phyloP scores from a whole-genome alignment of 23 red algal species.

The Gracilaria caudata region DNA sequence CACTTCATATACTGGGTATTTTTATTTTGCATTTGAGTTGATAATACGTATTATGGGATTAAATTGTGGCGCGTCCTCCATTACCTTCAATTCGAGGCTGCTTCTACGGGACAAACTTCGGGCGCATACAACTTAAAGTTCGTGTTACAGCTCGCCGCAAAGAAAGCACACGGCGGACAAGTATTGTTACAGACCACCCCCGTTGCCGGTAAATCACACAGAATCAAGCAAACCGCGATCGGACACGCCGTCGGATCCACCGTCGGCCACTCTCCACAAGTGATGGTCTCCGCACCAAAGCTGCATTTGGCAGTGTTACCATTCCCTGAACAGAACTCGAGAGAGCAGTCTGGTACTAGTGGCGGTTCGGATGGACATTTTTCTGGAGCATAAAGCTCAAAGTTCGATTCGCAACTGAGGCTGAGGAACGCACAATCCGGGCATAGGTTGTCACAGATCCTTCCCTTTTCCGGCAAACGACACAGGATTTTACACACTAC shows the following conservation, averaged over 20 bases:
- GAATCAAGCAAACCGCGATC: not conserved
- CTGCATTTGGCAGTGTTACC: not conserved
- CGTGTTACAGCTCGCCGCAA: not conserved
- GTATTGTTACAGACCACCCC: slow-evolving; percentile 7
- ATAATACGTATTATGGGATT: too few relatives aligned
- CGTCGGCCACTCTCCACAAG: not conserved
- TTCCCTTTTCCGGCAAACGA: not conserved
- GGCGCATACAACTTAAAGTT: slow-evolving; percentile 3
- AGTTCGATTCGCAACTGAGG: slow-evolving; percentile 18
- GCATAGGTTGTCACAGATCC: slow-evolving; percentile 1
- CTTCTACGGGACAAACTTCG: not conserved
- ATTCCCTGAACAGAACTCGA: not conserved
- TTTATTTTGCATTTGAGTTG: too few relatives aligned
- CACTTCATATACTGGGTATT: too few relatives aligned
- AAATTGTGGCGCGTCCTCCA: too few relatives aligned
- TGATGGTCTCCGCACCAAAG: not conserved
- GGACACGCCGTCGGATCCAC: not conserved
- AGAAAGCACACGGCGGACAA: slow-evolving; percentile 5
- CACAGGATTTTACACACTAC: slow-evolving; percentile 7
- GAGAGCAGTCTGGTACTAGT: not conserved
- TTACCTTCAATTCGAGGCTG: not conserved
- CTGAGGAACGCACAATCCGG: slow-evolving; percentile 17
- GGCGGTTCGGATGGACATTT: not conserved
- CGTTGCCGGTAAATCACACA: not conserved
- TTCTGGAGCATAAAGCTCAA: slow-evolving; percentile 14